phyloP scores from a whole-genome alignment of 169 alveolate genomes.

The Plasmodium gallinaceum region DNA sequence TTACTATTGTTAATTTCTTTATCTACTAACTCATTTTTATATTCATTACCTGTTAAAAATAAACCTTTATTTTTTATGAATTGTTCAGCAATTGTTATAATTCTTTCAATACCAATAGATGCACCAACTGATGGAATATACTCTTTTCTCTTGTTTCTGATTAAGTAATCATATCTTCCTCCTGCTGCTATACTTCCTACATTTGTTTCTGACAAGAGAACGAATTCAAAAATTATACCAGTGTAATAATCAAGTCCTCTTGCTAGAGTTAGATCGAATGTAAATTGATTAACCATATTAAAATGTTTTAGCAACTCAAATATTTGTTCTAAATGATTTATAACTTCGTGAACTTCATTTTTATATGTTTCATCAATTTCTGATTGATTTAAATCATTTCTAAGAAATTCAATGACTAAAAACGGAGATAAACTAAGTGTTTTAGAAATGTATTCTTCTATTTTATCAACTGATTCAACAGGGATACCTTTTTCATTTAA shows the following conservation, averaged over 20 bases:
- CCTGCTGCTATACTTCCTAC: conserved; percentile 98
- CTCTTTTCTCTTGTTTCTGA: conserved; percentile 93
- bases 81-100: conserved; percentile 88
- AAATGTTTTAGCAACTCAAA: conserved; percentile 60
- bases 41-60: conserved; percentile 15
- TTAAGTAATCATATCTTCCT: conserved; percentile 96
- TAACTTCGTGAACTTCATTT: conserved; percentile 55
- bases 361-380: conserved; percentile 67
- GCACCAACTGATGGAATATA: conserved; percentile 96
- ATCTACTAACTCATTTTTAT: background rate
- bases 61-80: conserved; percentile 36
- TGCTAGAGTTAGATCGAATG: conserved; percentile 95
- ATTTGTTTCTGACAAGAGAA: conserved; percentile 86
- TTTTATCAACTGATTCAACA: conserved; percentile 85
- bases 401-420: conserved; percentile 81
- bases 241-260: conserved; percentile 98
- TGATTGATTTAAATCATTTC: conserved; percentile 79
- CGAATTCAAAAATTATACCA: conserved; percentile 97
- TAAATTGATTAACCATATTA: conserved; percentile 78
- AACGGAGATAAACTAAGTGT: conserved; percentile 88
- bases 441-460: conserved; percentile 88
- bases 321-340: conserved; percentile 80
- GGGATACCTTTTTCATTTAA: conserved; percentile 92
- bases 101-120: conserved; percentile 96
- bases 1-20: background rate